Evolutionary conservation across 2,329 filamentous ascomycete genomes (phyloP).

Genomic region (Keithomyces neogunnii): DNA sequence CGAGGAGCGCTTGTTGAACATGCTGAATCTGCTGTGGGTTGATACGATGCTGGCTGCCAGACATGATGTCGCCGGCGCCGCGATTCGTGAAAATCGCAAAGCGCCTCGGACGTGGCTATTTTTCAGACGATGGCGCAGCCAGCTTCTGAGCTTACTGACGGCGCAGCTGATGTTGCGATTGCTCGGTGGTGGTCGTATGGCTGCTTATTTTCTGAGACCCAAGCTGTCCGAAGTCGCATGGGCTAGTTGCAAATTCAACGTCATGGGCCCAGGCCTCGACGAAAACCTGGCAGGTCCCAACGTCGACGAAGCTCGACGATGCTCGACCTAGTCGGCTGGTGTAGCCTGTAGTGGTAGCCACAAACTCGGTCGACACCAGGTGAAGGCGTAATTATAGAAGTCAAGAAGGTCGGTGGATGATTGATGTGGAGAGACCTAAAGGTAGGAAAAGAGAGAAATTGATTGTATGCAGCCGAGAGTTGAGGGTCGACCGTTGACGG

Average conservation of each 20-base stretch:
- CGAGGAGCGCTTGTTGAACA: slow-evolving; percentile 20
- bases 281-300: background rate
- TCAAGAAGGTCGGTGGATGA: background rate
- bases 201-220: background rate
- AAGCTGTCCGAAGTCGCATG: background rate
- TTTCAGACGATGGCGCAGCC: background rate
- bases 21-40: slow-evolving; percentile 20
- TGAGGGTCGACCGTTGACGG: background rate
- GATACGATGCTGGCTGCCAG: slow-evolving; percentile 18
- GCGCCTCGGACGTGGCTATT: background rate
- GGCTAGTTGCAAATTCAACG: background rate
- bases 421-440: background rate
- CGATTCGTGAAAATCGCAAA: slow-evolving; percentile 3
- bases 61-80: slow-evolving; percentile 17
- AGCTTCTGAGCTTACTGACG: background rate
- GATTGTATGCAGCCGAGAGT: background rate
- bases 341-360: background rate
- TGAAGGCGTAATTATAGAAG: background rate
- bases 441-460: background rate
- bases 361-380: background rate
- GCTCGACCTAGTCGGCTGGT: background rate
- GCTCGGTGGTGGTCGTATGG: background rate
- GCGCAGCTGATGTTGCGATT: background rate
- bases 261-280: background rate
- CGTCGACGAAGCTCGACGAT: background rate